These are phyloP conservation scores for Phytophthora capsici DNA, from an alignment of 352 stramenopile genomes.

Conservation along the genomic window DNA sequence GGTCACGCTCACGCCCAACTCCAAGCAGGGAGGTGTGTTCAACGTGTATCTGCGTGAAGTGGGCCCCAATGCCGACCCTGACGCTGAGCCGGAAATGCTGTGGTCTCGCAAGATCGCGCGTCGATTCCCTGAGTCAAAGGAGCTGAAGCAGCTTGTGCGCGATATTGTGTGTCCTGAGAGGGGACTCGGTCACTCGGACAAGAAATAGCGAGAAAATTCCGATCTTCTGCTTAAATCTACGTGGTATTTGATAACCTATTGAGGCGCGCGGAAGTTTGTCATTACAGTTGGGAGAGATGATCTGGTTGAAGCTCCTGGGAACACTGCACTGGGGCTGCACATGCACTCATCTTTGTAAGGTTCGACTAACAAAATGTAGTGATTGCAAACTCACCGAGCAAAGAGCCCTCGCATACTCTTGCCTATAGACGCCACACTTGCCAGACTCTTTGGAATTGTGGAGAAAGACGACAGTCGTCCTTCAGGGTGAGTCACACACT, in stretches of 20 bases:
- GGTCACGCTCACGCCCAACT: constrained; percentile 71
- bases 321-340: constrained; percentile 39
- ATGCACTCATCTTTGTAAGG: constrained; percentile 8
- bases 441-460: constrained; percentile 44
- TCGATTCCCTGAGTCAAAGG: constrained; percentile 92
- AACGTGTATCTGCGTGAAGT: constrained; percentile 64
- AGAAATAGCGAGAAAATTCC: constrained; percentile 61
- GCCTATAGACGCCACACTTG: constrained; percentile 55
- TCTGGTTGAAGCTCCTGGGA: constrained; percentile 26
- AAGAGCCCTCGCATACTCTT: constrained; percentile 69
- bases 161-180: constrained; percentile 86
- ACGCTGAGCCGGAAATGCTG: constrained; percentile 65
- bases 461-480: constrained; percentile 47
- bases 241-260: constrained; percentile 10
- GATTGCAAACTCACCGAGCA: constrained; percentile 37
- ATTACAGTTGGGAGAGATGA: constrained; percentile 34
- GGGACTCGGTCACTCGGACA: constrained; percentile 87
- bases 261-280: constrained; percentile 25
- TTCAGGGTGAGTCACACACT: constrained; percentile 68
- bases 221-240: too few species aligned
- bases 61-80: constrained; percentile 31
- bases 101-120: constrained; percentile 87
- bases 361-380: constrained; percentile 1
- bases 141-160: constrained; percentile 93
- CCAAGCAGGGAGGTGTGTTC: constrained; percentile 66